Base-by-base conservation (phyloP, 1,284 basidiomycete species). In the Pseudozyma sp. region DNA sequence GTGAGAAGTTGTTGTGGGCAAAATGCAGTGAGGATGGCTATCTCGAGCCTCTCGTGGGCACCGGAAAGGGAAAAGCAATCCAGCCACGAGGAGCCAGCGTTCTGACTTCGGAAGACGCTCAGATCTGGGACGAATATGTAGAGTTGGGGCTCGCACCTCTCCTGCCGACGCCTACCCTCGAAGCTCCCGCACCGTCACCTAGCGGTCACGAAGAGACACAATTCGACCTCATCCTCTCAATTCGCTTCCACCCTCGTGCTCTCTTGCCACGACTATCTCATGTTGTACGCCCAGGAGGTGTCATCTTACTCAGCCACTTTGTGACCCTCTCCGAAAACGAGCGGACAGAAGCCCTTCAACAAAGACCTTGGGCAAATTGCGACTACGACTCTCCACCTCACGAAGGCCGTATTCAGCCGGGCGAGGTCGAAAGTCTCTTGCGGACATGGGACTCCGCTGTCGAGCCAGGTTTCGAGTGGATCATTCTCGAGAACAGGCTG, bases 251-350 rank as follows among this genome's bases (percentile, higher is more conserved):
- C 31, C 72, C 72, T 11, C 63, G 59, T n/a, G 35, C 63, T 14
- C 51, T 75, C 2, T 53, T 75, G 1, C 42, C 38, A 5, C 67
- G 60, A 4, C 47, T 75, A 3, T 50, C 44, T 7, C 40, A 11
- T 1, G 38, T 70, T 9, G 63, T 75, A 10, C 52, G 59, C 11
- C 21, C 38, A 4, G 60, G 60, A 12, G 72, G 72, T 19, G 42
- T 56, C 16, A 21, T 75, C n/a, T 49, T 75, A 25, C 52, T 75
- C 3, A 75, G 72, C 60, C 72, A 75, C 42, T 75, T 75, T 49
- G 58, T 61, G 21, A 58, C 54, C 0, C 59, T 75, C 6, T 56
- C 72, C 5, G 52, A 54, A 2, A 40, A 18, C 1, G 67, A 75
- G 42, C 52, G 48, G 16, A 36, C 16, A 6, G 49, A 14, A 18